Evolutionary conservation across 352 stramenopile genomes (phyloP), one percentile per base, ranked within the genome.

Genomic region (Phytophthora cactorum): DNA sequence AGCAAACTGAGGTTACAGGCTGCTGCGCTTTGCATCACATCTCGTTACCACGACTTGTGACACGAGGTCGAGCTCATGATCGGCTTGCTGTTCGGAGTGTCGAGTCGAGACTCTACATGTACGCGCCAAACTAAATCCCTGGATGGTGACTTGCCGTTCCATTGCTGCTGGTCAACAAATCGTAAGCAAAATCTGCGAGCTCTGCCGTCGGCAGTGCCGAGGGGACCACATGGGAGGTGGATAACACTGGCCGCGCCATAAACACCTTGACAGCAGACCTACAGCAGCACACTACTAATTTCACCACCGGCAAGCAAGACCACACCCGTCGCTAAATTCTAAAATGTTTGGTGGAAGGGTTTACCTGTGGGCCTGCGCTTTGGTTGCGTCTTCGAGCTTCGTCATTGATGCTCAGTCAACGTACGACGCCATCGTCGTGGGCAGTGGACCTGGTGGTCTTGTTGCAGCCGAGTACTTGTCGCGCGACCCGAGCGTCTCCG

Each of bases 391-490:
- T 44, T 66, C 63, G 27, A 69, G 58, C 14, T 41, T 59, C 11
- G 34, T 62, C 31, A 41, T 53, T n/a, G 44, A 67, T n/a, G 70
- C 59, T 14, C 70, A 82, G 31, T 64, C 63, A 15, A 56, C 68
- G 6, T 89, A 88, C 67, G 81, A 91, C 34, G 79, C 81, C 10
- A 74, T 90, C 47, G 60, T 90, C 56, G 63, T 92, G 9, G 81
- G 83, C 47, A 86, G 72, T 51, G 81, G 83, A 9, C 81, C 83
- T 27, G 83, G 81, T 5, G 83, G 81, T 11, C 77, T 90, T 56
- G 77, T 88, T 31, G 83, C 81, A 9, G 79, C 83, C 28, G 80
- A 91, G 69, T 87, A 74, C 62, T 58, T 91, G 5, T 84, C 78
- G 17, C 79, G 81, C 5, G 79, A 90, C 61, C 61, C 83, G 2